Percentiles rank a stretch among this genome's conserved stretches.
These are phyloP conservation scores for Melampsora abietis-canadensis DNA, from an alignment of 1,284 basidiomycete species.

Conservation along the genomic window DNA sequence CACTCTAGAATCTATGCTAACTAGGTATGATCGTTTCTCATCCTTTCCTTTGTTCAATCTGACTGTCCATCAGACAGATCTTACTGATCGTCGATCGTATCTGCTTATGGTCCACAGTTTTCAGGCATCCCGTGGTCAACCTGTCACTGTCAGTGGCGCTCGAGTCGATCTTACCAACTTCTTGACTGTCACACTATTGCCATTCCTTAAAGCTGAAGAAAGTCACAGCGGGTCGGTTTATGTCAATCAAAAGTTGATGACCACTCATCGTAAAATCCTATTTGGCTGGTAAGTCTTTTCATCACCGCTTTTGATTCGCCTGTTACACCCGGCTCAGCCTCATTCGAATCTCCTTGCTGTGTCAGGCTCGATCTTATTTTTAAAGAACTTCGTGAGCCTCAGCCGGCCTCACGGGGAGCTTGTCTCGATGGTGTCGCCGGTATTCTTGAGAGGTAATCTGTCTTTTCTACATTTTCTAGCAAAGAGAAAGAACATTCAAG, in stretches of 20 bases:
- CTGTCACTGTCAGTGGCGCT: neutral
- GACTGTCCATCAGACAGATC: too few species aligned
- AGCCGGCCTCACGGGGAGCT: constrained; percentile 53
- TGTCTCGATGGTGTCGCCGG: constrained; percentile 57
- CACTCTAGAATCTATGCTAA: constrained; percentile 1
- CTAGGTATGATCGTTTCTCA: neutral
- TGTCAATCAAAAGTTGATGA: constrained; percentile 7
- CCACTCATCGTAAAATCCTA: constrained; percentile 20
- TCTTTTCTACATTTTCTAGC: neutral
- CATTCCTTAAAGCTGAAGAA: constrained; percentile 30
- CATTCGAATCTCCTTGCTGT: neutral
- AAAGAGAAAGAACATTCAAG: neutral
- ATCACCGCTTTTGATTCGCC: too few species aligned
- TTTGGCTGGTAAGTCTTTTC: constrained; percentile 26
- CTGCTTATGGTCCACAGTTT: neutral
- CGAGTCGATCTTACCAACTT: constrained; percentile 14
- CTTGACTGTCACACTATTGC: constrained; percentile 20
- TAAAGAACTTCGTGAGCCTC: constrained; percentile 31
- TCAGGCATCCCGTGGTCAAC: neutral
- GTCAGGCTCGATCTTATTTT: constrained; percentile 36
- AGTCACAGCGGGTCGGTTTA: constrained; percentile 9
- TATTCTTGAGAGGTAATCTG: constrained; percentile 55
- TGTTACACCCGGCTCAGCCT: too few species aligned
- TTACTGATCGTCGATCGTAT: neutral
- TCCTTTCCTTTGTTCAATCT: too few species aligned